Evolutionary conservation across 1,139 yeast species (phyloP).

Genomic region (Pichia inconspicua): DNA sequence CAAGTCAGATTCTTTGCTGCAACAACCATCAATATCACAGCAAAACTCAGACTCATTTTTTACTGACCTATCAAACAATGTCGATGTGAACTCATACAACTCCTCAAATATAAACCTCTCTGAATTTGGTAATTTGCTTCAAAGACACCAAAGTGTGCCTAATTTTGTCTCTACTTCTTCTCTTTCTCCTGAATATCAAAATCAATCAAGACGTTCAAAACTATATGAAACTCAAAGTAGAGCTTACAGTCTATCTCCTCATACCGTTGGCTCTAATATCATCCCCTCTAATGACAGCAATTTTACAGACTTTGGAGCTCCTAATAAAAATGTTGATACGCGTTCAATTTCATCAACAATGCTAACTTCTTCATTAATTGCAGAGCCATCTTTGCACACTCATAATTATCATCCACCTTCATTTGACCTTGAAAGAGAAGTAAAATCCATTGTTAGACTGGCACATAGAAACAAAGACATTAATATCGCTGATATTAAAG

Average conservation of each 20-base stretch:
- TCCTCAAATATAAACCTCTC: neutral
- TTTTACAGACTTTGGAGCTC: neutral
- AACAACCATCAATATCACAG: neutral
- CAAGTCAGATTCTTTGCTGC: neutral
- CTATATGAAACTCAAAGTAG: neutral
- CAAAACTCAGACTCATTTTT: neutral
- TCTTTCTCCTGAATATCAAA: neutral
- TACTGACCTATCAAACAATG: neutral
- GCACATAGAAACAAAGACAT: slow-evolving; percentile 12
- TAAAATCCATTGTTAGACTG: slow-evolving; percentile 3
- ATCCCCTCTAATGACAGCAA: neutral
- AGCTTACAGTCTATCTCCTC: neutral
- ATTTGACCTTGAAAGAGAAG: slow-evolving; percentile 2
- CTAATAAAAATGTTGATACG: neutral
- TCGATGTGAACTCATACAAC: neutral
- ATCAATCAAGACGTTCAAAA: neutral
- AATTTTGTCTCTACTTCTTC: neutral
- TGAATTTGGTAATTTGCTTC: neutral
- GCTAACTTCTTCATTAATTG: neutral
- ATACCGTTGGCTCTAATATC: neutral
- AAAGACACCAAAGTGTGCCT: neutral
- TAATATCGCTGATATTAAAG: slow-evolving; percentile 4
- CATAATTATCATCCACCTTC: slow-evolving; percentile 1
- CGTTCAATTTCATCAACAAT: neutral
- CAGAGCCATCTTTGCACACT: neutral